phyloP scores from a whole-genome alignment of 192 early-diverging fungal genomes.

The Martensiomyces pterosporus region DNA sequence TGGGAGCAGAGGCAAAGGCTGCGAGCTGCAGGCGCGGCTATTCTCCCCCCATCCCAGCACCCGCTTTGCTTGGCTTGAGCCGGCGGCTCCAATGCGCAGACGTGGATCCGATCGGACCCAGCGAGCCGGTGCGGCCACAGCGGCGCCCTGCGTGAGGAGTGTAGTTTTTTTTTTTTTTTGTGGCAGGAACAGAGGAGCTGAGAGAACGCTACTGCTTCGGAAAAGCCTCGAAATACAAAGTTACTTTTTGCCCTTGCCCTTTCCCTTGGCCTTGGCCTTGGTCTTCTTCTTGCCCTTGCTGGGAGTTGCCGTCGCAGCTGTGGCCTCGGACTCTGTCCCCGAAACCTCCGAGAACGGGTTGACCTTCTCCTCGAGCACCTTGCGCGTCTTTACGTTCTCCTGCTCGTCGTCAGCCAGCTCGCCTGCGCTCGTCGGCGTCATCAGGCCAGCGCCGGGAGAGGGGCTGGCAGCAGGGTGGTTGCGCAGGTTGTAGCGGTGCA shows the following conservation, averaged over 20 bases:
- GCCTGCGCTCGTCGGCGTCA: conserved; percentile 23
- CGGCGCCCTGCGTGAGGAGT: no score
- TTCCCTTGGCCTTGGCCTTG: conserved; percentile 20
- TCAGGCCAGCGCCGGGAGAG: not conserved
- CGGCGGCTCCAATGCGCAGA: no score
- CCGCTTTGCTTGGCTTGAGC: no score
- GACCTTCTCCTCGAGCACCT: conserved; percentile 27
- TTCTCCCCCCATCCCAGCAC: no score
- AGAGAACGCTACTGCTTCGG: no score
- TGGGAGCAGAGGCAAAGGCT: no score
- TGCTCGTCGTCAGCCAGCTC: conserved; percentile 48
- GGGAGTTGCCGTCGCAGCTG: conserved; percentile 1
- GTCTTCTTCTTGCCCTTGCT: conserved; percentile 10
- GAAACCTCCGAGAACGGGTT: conserved; percentile 7
- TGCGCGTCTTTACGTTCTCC: conserved; percentile 12
- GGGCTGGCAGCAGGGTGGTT: conserved; percentile 9
- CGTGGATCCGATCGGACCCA: no score
- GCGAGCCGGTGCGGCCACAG: no score
- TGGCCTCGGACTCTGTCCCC: conserved; percentile 5
- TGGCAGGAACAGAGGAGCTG: no score
- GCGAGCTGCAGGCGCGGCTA: no score
- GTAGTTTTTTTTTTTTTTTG: no score
- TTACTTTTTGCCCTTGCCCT: not conserved
- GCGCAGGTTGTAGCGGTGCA: conserved; percentile 34
- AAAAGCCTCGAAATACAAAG: no score